Conservation (phyloP, 2,329 filamentous ascomycete genomes). For the Aspergillus arachidicola region DNA sequence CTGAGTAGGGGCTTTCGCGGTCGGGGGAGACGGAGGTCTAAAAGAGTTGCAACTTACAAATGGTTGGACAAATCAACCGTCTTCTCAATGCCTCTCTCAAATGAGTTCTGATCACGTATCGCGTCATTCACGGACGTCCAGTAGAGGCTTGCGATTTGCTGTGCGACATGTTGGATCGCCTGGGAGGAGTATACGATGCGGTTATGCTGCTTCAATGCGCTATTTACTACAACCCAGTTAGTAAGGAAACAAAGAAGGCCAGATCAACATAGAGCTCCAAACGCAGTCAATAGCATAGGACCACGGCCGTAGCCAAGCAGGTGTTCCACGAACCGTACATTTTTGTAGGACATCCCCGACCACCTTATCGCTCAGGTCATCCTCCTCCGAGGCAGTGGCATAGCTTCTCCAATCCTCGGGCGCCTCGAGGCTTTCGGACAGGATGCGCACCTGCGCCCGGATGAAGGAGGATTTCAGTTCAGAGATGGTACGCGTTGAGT, state of each 20-base stretch:
- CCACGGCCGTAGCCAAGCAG: neutral
- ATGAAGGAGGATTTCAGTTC: conserved; percentile 57
- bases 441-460: conserved; percentile 53
- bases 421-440: conserved; percentile 52
- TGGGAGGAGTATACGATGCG: conserved; percentile 57
- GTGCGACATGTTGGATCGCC: conserved; percentile 58
- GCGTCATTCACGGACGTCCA: conserved; percentile 52
- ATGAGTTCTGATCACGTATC: conserved; percentile 24
- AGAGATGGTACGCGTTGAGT: conserved; percentile 48
- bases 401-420: conserved; percentile 51
- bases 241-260: neutral
- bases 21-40: neutral
- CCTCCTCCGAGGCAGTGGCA: conserved; percentile 44
- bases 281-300: neutral
- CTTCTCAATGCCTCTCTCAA: conserved; percentile 37
- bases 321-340: conserved; percentile 36
- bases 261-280: neutral
- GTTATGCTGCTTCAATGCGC: conserved; percentile 54
- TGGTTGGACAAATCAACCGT: conserved; percentile 43
- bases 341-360: conserved; percentile 56
- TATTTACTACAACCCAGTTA: conserved; percentile 49
- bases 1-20: conserved; percentile 11
- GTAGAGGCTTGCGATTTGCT: conserved; percentile 58
- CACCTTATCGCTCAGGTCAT: conserved; percentile 51
- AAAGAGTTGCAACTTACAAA: conserved; percentile 29